These are phyloP conservation scores for Pseudonitzschia pungens DNA, from an alignment of 108 stramenopile species.

Conservation along the genomic window DNA sequence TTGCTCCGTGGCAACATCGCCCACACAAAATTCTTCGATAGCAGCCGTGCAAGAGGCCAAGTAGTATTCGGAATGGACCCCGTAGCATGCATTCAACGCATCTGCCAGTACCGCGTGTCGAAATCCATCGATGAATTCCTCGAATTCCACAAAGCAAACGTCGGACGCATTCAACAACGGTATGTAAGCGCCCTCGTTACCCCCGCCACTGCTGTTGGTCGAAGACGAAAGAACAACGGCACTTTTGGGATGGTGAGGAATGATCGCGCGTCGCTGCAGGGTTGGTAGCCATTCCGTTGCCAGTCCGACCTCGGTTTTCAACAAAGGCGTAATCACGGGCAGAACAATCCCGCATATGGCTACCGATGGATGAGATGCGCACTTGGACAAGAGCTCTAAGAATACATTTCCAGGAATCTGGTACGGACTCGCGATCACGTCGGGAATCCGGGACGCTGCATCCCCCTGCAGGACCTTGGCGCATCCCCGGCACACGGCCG, in stretches of 20 bases:
- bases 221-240: constrained; percentile 2
- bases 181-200: neutral
- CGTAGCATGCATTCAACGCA: constrained; percentile 55
- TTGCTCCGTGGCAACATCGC: constrained; percentile 30
- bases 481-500: constrained; percentile 30
- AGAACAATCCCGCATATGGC: constrained; percentile 62
- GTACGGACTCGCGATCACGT: neutral
- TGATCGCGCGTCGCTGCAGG: constrained; percentile 73
- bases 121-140: constrained; percentile 56
- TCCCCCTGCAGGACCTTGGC: constrained; percentile 25
- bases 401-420: constrained; percentile 40
- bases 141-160: constrained; percentile 40
- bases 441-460: constrained; percentile 9
- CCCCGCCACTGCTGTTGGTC: neutral
- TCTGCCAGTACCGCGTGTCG: constrained; percentile 54
- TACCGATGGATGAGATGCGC: constrained; percentile 61
- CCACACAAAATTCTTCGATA: constrained; percentile 69
- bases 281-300: constrained; percentile 59
- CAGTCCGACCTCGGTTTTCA: constrained; percentile 40
- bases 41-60: constrained; percentile 68
- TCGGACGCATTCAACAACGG: constrained; percentile 28
- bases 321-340: constrained; percentile 42
- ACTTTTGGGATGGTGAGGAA: constrained; percentile 46
- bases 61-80: constrained; percentile 43
- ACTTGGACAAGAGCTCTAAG: constrained; percentile 63